Conservation (phyloP, 2,329 filamentous ascomycete genomes). For the Cercospora beticola region DNA sequence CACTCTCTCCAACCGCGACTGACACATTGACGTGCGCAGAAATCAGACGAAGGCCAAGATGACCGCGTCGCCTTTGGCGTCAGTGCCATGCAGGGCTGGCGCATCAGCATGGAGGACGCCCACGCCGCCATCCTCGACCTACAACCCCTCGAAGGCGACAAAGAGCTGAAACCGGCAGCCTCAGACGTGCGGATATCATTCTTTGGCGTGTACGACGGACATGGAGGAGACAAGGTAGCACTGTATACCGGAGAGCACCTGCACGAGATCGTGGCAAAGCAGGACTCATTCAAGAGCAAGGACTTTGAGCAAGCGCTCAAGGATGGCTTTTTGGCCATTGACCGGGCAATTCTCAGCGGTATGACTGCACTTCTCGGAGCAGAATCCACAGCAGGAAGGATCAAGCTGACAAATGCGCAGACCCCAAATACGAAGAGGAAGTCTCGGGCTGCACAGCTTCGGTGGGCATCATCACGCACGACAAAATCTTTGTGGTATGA, state of each 20-base stretch:
- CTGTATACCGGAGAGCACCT: constrained; percentile 89
- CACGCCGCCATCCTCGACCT: constrained; percentile 89
- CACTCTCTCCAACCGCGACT: not conserved
- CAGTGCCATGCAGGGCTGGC: constrained; percentile 99
- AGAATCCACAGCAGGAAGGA: not conserved
- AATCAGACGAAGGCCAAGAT: constrained; percentile 87
- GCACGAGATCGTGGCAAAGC: constrained; percentile 90
- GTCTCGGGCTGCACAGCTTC: constrained; percentile 97
- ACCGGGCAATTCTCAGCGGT: constrained; percentile 95
- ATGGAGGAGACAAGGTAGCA: constrained; percentile 95
- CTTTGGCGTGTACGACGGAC: constrained; percentile 97
- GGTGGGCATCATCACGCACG: constrained; percentile 80
- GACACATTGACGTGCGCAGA: constrained; percentile 52
- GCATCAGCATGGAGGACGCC: constrained; percentile 99
- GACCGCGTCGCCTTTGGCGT: constrained; percentile 89
- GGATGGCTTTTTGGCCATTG: constrained; percentile 94
- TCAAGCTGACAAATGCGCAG: constrained; percentile 51
- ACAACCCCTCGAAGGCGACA: constrained; percentile 59
- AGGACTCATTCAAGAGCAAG: constrained; percentile 86
- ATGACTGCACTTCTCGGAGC: constrained; percentile 36
- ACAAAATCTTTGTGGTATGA: constrained; percentile 92
- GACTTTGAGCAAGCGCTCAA: constrained; percentile 95
- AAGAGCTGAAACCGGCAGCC: constrained; percentile 56
- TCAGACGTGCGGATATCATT: constrained; percentile 79
- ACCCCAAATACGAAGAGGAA: constrained; percentile 95